Evolutionary conservation across 306 rosid genomes (phyloP).

Genomic region (Luffa acutangula): DNA sequence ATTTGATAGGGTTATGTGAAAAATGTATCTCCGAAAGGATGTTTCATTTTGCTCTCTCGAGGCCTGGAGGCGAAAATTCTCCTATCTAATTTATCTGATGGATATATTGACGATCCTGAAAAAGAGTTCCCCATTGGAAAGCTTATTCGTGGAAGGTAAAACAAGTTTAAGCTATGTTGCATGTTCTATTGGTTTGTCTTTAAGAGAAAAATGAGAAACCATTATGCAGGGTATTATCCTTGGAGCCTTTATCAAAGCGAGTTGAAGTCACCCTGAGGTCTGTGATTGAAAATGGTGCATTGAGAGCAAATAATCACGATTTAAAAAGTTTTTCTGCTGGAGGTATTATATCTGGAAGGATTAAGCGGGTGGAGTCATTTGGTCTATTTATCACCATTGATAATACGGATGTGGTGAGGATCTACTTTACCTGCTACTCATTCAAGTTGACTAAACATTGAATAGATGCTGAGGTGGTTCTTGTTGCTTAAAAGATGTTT

Average conservation of each 20-base stretch:
- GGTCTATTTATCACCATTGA: conserved; percentile 81
- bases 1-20: conserved; percentile 69
- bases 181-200: not conserved
- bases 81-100: conserved; percentile 65
- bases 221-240: conserved; percentile 61
- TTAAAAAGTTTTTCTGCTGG: conserved; percentile 54
- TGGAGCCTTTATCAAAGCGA: conserved; percentile 77
- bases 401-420: conserved; percentile 49
- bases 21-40: conserved; percentile 67
- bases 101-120: conserved; percentile 48
- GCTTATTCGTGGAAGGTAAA: conserved; percentile 70
- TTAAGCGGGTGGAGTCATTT: conserved; percentile 73
- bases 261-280: conserved; percentile 81
- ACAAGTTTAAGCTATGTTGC: not conserved
- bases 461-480: not conserved
- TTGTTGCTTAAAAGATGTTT: not conserved
- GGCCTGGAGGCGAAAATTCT: conserved; percentile 81
- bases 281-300: conserved; percentile 16
- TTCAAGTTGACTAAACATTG: not conserved
- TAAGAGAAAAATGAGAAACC: conserved; percentile 22
- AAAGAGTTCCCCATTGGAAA: conserved; percentile 77
- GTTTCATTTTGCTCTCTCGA: conserved; percentile 72
- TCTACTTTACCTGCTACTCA: not conserved
- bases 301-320: conserved; percentile 33
- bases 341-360: conserved; percentile 58